Conservation (phyloP, 805 yeast genomes). For the Peterozyma xylosa region DNA sequence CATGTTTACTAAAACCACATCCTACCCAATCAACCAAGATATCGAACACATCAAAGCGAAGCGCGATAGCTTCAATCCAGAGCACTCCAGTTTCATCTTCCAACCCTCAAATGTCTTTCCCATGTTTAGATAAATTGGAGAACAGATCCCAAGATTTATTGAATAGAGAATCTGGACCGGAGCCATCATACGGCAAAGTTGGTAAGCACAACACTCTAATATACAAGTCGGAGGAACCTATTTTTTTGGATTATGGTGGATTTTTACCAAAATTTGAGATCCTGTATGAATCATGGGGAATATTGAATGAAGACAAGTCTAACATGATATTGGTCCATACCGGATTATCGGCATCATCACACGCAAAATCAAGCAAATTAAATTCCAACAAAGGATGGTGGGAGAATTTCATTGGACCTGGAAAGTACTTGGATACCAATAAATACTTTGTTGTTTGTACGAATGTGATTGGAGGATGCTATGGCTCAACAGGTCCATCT, state of each 20-base stretch:
- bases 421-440: slow-evolving; percentile 68
- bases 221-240: slow-evolving; percentile 46
- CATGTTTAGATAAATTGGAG: slow-evolving; percentile 78
- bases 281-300: slow-evolving; percentile 95
- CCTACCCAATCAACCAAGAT: slow-evolving; percentile 11
- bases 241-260: slow-evolving; percentile 79
- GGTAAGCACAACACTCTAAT: slow-evolving; percentile 57
- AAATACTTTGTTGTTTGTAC: slow-evolving; percentile 82
- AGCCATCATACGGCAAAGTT: slow-evolving; percentile 73
- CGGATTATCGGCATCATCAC: slow-evolving; percentile 89
- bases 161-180: slow-evolving; percentile 59
- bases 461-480: slow-evolving; percentile 90
- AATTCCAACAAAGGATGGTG: slow-evolving; percentile 87
- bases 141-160: slow-evolving; percentile 34
- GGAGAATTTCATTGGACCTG: slow-evolving; percentile 91
- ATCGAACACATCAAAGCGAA: slow-evolving; percentile 2
- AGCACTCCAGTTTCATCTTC: slow-evolving; percentile 20
- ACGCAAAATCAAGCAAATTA: slow-evolving; percentile 72
- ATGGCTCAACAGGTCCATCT: slow-evolving; percentile 92
- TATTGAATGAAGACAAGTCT: slow-evolving; percentile 48
- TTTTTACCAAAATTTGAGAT: slow-evolving; percentile 62
- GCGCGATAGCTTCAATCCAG: neutral
- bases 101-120: slow-evolving; percentile 68
- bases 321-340: slow-evolving; percentile 83
- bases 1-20: slow-evolving; percentile 10